phyloP scores from a whole-genome alignment of 2,329 filamentous ascomycete genomes.

The Aureobasidium sp. region DNA sequence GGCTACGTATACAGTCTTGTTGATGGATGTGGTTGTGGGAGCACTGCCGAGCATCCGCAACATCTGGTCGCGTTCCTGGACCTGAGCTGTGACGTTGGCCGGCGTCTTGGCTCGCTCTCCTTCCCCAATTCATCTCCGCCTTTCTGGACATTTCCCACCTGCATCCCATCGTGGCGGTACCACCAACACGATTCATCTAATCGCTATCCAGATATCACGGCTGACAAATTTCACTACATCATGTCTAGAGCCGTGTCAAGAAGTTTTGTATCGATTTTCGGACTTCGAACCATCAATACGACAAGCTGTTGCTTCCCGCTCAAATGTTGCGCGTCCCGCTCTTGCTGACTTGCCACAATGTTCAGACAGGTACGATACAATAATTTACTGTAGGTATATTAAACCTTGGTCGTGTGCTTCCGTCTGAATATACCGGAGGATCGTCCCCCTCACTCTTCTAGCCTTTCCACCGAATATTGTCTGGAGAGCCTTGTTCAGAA shows the following conservation, averaged over 20 bases:
- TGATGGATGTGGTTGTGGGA: background rate
- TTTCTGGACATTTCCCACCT: background rate
- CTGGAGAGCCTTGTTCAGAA: background rate
- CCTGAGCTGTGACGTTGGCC: background rate
- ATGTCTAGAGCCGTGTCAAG: background rate
- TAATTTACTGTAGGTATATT: background rate
- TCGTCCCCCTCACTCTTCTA: background rate
- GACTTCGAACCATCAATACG: background rate
- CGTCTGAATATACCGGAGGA: background rate
- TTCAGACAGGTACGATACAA: background rate
- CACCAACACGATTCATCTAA: background rate
- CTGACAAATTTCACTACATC: background rate
- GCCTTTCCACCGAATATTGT: background rate
- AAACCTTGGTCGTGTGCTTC: background rate
- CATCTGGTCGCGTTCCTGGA: background rate
- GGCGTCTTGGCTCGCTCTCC: background rate
- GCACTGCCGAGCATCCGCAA: background rate
- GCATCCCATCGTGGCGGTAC: background rate
- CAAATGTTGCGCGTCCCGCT: background rate
- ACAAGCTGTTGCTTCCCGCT: background rate
- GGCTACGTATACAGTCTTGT: background rate
- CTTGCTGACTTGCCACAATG: background rate
- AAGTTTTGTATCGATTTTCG: background rate
- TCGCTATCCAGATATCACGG: background rate
- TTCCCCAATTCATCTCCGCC: background rate